Base-by-base conservation (phyloP, 805 yeast species). In the Martiniozyma abietophila region DNA sequence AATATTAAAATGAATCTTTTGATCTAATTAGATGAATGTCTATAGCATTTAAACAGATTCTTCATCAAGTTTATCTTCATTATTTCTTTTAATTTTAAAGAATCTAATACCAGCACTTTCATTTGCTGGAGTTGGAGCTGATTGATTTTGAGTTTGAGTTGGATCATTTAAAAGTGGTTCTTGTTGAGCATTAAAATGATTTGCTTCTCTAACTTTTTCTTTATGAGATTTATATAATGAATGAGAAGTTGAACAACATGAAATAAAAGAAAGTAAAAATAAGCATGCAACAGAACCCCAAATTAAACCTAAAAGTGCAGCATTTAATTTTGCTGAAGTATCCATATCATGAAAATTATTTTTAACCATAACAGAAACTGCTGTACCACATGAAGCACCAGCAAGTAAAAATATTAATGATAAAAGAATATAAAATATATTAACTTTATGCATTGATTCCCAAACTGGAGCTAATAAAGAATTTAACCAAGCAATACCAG, bases 281-380 rank as follows among this genome's bases (percentile, higher is more conserved):
- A 72, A 54, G 42, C 66, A 56, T 4, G 69, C 76, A 35, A 74
- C 73, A 16, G 83, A 62, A 33, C 85, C 80, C 94, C 94, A 82
- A 6, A 75, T 51, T 36, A 80, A 50, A 49, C 80, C 88, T 53
- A 76, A 54, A 49, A 71, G 56, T 30, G 71, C 59, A 21, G 73
- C 65, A 41, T 85, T 83, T 38, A 80, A 43, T 35, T 66, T 61
- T 27, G 76, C 65, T 11, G 44, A 38, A 42, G 63, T 50, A 27
- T 61, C 67, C 19, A 56, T 69, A 40, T 61, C 53, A 25, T 56
- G 50, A 69, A 88, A 88, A 18, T 80, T 78, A 48, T 74, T 65
- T 53, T 67, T 77, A 30, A 83, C 92, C 62, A 81, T 52, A n/a
- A 80, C 94, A 41, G 69, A 57, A 28, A 72, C 81, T 3, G 94